These are phyloP conservation scores for Sugiyamaella pinicola DNA, from an alignment of 1,139 yeast species.

Conservation along the genomic window DNA sequence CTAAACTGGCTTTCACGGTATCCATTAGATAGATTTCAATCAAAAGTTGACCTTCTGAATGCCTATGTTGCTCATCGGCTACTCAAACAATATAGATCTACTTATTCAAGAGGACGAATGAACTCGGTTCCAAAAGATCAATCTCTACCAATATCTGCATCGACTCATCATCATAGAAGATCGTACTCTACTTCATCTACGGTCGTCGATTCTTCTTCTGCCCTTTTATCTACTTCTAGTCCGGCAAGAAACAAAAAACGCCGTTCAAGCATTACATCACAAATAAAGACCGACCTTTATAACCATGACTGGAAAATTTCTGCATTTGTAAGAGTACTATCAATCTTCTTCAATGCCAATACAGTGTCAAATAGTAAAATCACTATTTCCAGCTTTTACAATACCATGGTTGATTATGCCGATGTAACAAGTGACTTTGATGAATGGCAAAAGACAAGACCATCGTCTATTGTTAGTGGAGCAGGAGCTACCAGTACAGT, in stretches of 20 bases:
- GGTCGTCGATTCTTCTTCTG: not conserved
- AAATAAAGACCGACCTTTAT: constrained; percentile 62
- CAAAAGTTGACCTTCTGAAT: constrained; percentile 43
- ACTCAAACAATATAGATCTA: constrained; percentile 28
- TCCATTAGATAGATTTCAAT: constrained; percentile 35
- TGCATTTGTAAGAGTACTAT: constrained; percentile 62
- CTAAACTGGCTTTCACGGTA: constrained; percentile 59
- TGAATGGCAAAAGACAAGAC: constrained; percentile 60
- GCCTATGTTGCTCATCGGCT: constrained; percentile 45
- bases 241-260: constrained; percentile 38
- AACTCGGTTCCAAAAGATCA: constrained; percentile 4
- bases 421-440: constrained; percentile 80
- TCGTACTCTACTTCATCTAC: constrained; percentile 10
- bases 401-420: constrained; percentile 77
- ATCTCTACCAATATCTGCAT: constrained; percentile 5
- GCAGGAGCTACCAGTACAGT: not conserved
- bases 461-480: constrained; percentile 1
- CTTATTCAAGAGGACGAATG: constrained; percentile 4
- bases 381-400: constrained; percentile 66
- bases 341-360: constrained; percentile 60
- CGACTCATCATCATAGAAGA: constrained; percentile 12
- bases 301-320: constrained; percentile 80
- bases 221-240: not conserved
- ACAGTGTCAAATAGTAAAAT: constrained; percentile 43
- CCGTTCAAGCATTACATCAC: constrained; percentile 20